These are phyloP conservation scores for Raffaelea ambrosiae DNA, from an alignment of 2,329 filamentous ascomycete species.

Conservation along the genomic window DNA sequence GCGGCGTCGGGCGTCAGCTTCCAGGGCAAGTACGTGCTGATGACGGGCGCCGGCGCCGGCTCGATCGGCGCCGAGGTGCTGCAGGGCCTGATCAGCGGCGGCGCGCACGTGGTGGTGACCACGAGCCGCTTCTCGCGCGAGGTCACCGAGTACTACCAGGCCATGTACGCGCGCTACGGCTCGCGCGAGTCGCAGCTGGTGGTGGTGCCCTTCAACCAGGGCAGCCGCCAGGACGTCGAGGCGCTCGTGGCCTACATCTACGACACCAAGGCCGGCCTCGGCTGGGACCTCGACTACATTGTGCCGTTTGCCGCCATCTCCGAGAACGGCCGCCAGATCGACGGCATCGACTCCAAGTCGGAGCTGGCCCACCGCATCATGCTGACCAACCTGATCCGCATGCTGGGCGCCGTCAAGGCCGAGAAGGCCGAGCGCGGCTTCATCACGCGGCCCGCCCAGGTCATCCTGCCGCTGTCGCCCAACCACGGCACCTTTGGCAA, in stretches of 20 bases:
- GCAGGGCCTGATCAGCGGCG: conserved; percentile 90
- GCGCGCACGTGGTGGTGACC: conserved; percentile 92
- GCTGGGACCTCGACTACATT: conserved; percentile 96
- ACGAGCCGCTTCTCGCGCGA: conserved; percentile 94
- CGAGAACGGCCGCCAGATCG: conserved; percentile 95
- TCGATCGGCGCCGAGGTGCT: conserved; percentile 97
- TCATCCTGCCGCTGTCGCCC: conserved; percentile 89
- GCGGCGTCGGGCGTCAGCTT: conserved; percentile 84
- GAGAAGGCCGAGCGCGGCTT: conserved; percentile 84
- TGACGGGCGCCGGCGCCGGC: conserved; percentile 96
- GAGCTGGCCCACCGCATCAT: conserved; percentile 98
- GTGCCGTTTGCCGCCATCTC: conserved; percentile 96
- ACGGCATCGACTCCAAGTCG: conserved; percentile 92
- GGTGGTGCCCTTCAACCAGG: conserved; percentile 98
- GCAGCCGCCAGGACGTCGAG: conserved; percentile 95
- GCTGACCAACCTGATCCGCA: conserved; percentile 91
- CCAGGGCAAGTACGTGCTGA: conserved; percentile 89
- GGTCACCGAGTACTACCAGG: conserved; percentile 98
- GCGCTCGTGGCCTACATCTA: conserved; percentile 94
- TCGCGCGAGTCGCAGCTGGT: conserved; percentile 92
- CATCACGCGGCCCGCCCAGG: conserved; percentile 92
- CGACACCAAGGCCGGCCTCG: conserved; percentile 88
- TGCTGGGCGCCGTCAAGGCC: conserved; percentile 82
- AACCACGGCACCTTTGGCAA: conserved; percentile 99
- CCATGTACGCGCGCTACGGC: conserved; percentile 93